phyloP scores from a whole-genome alignment of 2,329 filamentous ascomycete genomes.

The Calonectria montana region DNA sequence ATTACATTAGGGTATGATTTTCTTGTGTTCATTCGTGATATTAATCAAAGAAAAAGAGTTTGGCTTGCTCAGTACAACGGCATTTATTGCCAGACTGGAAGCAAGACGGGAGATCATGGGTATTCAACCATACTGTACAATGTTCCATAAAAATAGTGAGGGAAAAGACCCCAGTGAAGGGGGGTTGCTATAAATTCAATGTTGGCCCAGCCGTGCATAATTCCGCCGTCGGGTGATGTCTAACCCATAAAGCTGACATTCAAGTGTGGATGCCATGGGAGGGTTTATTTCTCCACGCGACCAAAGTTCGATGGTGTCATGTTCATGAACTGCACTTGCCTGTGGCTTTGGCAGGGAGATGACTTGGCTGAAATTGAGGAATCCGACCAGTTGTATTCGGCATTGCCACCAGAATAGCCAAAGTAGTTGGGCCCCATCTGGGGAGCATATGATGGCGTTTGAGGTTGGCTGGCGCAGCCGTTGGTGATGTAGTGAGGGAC shows the following conservation, averaged over 20 bases:
- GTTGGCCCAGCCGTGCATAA: not conserved
- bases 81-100: conserved; percentile 16
- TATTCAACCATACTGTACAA: conserved; percentile 38
- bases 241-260: not conserved
- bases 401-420: conserved; percentile 50
- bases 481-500: conserved; percentile 59
- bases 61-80: conserved; percentile 26
- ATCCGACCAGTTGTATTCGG: conserved; percentile 65
- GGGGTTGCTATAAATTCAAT: conserved; percentile 31
- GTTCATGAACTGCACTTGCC: conserved; percentile 50
- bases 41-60: conserved; percentile 27
- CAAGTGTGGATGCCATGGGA: not conserved
- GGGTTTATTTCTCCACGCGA: conserved; percentile 33
- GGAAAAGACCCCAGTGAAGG: conserved; percentile 4
- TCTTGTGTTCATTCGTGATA: conserved; percentile 38
- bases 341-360: conserved; percentile 47
- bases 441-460: conserved; percentile 59
- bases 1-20: conserved; percentile 46
- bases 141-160: conserved; percentile 16
- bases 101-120: conserved; percentile 5
- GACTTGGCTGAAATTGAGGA: conserved; percentile 51
- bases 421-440: conserved; percentile 57
- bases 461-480: conserved; percentile 56
- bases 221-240: not conserved
- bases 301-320: conserved; percentile 47